Base-by-base conservation (phyloP, 2,329 filamentous ascomycete genomes). In the Ustilaginoidea virens region DNA sequence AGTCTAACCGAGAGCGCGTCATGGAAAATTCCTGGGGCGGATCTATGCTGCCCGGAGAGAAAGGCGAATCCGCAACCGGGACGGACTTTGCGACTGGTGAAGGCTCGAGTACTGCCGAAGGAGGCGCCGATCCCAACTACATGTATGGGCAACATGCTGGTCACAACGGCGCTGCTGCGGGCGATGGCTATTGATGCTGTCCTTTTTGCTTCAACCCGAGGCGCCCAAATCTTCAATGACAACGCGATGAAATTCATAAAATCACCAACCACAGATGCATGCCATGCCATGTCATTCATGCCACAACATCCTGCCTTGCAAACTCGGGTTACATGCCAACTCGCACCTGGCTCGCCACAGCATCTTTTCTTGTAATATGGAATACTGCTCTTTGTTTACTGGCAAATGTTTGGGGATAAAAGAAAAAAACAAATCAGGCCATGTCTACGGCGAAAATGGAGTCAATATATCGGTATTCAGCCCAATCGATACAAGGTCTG, bases 91-190 rank as follows among this genome's bases (percentile, higher is more conserved):
- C 55, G 27, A 60, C 61, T 23, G 41, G 53, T 23, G 66, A 70
- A 30, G 49, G 44, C 9, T 34, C 50, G 13, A 46, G 44, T 31
- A 45, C 36, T 19, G 47, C 56, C 15, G 64, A 69, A 37, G 52
- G 55, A 11, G 51, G 49, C 24, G 36, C 43, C 22, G 52, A 56
- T 15, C 39, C 52, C 8, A 55, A 53, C 42, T 72, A 70, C 43
- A 60, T 71, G 44, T 73, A 72, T 42, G 51, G 51, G 17, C 52
- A 56, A n/a, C 63, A 69, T 40, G 46, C 57, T 20, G 63, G 62
- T 17, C 70, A 75, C 39, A 75, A 75, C 43, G 71, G 70, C 21
- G 55, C 66, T n/a, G 51, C 55, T 15, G 49, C 58, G 25, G 57
- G 55, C 26, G 69, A 71, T 18, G 57, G 58, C 27, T 73, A 68